Evolutionary conservation across 345 rosid species (phyloP).

Genomic region (Aquilaria sinensis): DNA sequence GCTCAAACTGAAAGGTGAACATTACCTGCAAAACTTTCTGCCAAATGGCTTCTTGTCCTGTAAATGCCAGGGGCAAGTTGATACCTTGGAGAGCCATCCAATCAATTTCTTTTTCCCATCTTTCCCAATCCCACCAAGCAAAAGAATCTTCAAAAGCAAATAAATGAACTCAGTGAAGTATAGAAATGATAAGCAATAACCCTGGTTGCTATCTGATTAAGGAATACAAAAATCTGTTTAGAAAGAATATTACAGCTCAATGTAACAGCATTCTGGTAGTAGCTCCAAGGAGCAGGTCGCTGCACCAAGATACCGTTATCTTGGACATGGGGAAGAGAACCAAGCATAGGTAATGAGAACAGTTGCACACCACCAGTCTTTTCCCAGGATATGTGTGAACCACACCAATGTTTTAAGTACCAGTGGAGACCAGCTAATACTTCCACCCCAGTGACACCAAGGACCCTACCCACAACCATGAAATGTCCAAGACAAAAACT

Average conservation of each 20-base stretch:
- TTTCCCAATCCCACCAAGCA: slow-evolving; percentile 80
- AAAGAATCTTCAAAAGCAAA: slow-evolving; percentile 39
- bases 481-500: too few species aligned
- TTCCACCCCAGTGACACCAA: slow-evolving; percentile 63
- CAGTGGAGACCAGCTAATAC: slow-evolving; percentile 60
- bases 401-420: slow-evolving; percentile 61
- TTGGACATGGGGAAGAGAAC: slow-evolving; percentile 46
- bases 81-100: slow-evolving; percentile 84
- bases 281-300: slow-evolving; percentile 63
- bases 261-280: slow-evolving; percentile 78
- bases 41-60: slow-evolving; percentile 77
- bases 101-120: slow-evolving; percentile 77
- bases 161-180: background rate
- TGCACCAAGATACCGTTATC: slow-evolving; percentile 37
- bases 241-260: slow-evolving; percentile 55
- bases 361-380: slow-evolving; percentile 64
- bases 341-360: slow-evolving; percentile 35
- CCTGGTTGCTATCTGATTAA: background rate
- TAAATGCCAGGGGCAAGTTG: slow-evolving; percentile 69
- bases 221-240: background rate
- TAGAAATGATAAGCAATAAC: too few species aligned
- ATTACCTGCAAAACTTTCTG: slow-evolving; percentile 56
- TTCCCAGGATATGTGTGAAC: slow-evolving; percentile 63
- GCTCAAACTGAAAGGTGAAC: background rate
- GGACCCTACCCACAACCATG: slow-evolving; percentile 32